phyloP scores from a whole-genome alignment of 2,329 filamentous ascomycete species.

The Lachnellula cervina region DNA sequence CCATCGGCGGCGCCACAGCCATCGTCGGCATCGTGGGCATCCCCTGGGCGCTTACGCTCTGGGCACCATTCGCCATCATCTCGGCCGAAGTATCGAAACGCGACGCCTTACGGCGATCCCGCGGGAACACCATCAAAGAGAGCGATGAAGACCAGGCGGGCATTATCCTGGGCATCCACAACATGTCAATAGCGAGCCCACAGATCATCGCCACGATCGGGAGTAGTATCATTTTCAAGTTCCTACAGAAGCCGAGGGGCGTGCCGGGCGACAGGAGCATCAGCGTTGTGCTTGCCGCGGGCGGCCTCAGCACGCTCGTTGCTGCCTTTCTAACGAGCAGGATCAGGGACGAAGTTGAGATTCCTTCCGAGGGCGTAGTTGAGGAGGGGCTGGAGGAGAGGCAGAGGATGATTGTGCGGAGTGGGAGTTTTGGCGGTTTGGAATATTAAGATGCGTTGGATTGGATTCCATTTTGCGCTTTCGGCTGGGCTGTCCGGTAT shows the following conservation, averaged over 20 bases:
- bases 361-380: constrained; percentile 15
- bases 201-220: constrained; percentile 86
- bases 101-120: constrained; percentile 59
- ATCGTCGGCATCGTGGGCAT: constrained; percentile 80
- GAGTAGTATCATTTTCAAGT: constrained; percentile 77
- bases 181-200: constrained; percentile 86
- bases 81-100: constrained; percentile 84
- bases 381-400: constrained; percentile 6
- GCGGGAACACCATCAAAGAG: constrained; percentile 13
- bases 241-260: constrained; percentile 82
- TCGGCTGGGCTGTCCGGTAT: too few relatives aligned
- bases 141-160: constrained; percentile 36
- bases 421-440: constrained; percentile 14
- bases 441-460: constrained; percentile 9
- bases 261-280: constrained; percentile 82
- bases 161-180: constrained; percentile 90
- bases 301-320: constrained; percentile 70
- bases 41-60: constrained; percentile 87
- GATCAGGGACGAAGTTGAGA: constrained; percentile 30
- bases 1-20: constrained; percentile 65
- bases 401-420: constrained; percentile 10
- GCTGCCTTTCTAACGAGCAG: constrained; percentile 59
- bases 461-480: too few relatives aligned
- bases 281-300: constrained; percentile 78
- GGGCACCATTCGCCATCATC: constrained; percentile 94